Percentiles rank a stretch among this genome's conserved stretches.
Evolutionary conservation across 2,329 filamentous ascomycete genomes (phyloP).

Genomic region (Ceratocystiopsis brevicomis): DNA sequence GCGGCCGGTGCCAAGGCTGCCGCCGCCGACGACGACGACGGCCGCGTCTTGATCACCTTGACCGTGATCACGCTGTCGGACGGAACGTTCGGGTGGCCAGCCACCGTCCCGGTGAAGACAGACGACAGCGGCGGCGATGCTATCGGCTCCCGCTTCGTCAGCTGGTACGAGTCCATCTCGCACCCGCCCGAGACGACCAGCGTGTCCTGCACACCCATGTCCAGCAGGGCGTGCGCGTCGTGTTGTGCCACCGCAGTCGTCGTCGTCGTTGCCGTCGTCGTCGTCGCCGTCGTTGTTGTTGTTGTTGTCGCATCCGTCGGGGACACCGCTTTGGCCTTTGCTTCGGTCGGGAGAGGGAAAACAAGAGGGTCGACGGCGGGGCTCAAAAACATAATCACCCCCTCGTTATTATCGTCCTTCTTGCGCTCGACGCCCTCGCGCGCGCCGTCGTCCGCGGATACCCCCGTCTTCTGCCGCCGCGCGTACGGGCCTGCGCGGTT

Average conservation of each 20-base stretch:
- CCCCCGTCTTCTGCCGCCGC: conserved; percentile 16
- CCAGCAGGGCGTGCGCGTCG: conserved; percentile 26
- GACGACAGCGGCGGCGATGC: conserved; percentile 34
- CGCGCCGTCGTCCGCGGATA: conserved; percentile 13
- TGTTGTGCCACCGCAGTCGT: too few relatives aligned
- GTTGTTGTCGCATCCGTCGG: too few relatives aligned
- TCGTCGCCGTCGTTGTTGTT: too few relatives aligned
- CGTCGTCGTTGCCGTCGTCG: too few relatives aligned
- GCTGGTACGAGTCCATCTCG: conserved; percentile 32
- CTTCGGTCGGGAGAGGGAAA: conserved; percentile 29
- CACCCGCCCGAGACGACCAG: conserved; percentile 28
- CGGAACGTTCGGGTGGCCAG: conserved; percentile 27
- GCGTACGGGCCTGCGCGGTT: conserved; percentile 17
- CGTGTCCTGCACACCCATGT: conserved; percentile 30
- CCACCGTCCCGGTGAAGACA: conserved; percentile 28
- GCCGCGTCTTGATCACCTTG: conserved; percentile 39
- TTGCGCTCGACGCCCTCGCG: background rate
- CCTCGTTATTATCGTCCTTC: conserved; percentile 19
- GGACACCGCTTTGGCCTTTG: conserved; percentile 2
- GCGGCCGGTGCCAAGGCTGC: conserved; percentile 11
- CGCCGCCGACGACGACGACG: conserved; percentile 14
- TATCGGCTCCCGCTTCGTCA: conserved; percentile 38
- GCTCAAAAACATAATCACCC: conserved; percentile 36
- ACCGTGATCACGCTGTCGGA: conserved; percentile 37
- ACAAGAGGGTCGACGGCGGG: conserved; percentile 30